Evolutionary conservation across 768 basidiomycete species (phyloP).

Genomic region (Suillus placidus): DNA sequence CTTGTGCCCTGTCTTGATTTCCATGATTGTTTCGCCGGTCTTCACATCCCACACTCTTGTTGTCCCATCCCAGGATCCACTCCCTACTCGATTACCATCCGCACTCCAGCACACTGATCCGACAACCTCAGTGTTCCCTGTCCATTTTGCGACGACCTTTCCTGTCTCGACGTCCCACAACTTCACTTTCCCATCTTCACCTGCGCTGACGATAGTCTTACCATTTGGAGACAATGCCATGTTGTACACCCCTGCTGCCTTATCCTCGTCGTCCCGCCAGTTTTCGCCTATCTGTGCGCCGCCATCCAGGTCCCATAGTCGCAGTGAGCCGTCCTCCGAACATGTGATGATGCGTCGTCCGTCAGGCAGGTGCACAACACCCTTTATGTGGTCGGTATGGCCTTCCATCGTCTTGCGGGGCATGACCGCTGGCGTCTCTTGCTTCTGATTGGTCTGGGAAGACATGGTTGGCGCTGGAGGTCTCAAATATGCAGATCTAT

Average conservation of each 20-base stretch:
- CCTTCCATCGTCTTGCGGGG: no score
- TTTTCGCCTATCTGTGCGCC: neutral
- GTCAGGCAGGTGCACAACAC: neutral
- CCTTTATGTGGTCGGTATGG: neutral
- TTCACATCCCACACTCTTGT: neutral
- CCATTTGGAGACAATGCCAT: neutral
- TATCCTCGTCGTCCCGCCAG: neutral
- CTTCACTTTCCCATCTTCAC: neutral
- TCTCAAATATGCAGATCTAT: neutral
- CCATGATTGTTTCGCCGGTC: neutral
- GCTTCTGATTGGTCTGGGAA: no score
- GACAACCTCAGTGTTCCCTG: neutral
- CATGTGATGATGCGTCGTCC: neutral
- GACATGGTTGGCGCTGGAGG: neutral
- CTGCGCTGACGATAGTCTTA: neutral
- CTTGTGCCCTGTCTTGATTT: neutral
- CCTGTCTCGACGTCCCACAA: neutral
- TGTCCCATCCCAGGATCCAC: neutral
- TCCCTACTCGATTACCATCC: neutral
- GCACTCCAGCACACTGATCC: neutral
- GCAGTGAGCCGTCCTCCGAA: neutral
- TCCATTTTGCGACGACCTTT: neutral
- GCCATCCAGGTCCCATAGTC: neutral
- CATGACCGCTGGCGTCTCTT: no score
- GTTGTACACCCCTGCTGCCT: accelerated